A percentile compares a stretch with the other conserved stretches of the same genome.
phyloP scores from a whole-genome alignment of 257 asterid species.

The Echites panduratus region DNA sequence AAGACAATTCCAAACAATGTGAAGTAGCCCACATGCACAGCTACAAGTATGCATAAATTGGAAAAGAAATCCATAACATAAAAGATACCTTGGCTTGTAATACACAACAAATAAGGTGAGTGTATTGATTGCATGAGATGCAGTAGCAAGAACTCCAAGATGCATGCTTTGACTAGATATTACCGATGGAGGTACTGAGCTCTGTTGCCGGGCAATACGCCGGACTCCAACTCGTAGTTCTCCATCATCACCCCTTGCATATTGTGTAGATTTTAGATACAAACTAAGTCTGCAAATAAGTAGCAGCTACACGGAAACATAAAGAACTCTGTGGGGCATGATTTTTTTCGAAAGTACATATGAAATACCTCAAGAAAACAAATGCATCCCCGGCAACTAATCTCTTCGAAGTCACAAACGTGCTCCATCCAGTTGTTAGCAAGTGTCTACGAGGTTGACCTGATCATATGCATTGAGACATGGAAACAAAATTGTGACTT shows the following conservation, averaged over 20 bases:
- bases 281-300: background rate
- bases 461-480: slow-evolving; percentile 16
- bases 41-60: background rate
- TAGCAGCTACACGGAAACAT: background rate
- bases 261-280: background rate
- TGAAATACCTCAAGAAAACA: slow-evolving; percentile 67
- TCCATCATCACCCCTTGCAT: slow-evolving; percentile 54
- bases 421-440: slow-evolving; percentile 84
- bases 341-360: background rate
- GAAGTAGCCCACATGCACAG: background rate
- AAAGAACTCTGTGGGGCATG: background rate
- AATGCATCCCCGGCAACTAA: slow-evolving; percentile 58
- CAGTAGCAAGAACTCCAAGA: slow-evolving; percentile 86
- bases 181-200: slow-evolving; percentile 63
- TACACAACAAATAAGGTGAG: slow-evolving; percentile 57
- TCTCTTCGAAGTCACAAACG: slow-evolving; percentile 76
- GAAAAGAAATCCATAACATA: background rate
- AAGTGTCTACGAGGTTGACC: slow-evolving; percentile 87
- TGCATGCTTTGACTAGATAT: slow-evolving; percentile 92
- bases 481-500: background rate
- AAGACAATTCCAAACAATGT: background rate
- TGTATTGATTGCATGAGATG: slow-evolving; percentile 67
- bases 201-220: slow-evolving; percentile 59
- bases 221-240: slow-evolving; percentile 77
- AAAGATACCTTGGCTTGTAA: slow-evolving; percentile 69